Conservation (phyloP, 2,329 filamentous ascomycete species). For the Curvularia sp. region DNA sequence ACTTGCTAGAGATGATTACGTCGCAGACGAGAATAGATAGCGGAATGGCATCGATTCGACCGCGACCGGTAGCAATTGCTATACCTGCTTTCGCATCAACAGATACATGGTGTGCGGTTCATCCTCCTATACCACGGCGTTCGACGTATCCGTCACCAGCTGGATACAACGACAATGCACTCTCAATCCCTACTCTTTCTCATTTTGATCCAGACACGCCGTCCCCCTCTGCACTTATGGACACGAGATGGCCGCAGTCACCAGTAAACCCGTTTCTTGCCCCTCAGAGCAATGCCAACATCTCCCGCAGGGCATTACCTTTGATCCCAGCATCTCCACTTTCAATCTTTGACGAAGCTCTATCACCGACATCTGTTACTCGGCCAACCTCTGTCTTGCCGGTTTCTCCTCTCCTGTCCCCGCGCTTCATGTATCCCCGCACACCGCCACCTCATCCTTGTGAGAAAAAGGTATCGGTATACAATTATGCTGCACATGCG, state of each 20-base stretch:
- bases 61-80: slow-evolving; percentile 23
- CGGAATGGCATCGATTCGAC: slow-evolving; percentile 18
- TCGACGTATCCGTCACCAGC: slow-evolving; percentile 19
- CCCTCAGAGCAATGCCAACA: neutral
- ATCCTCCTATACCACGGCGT: slow-evolving; percentile 24
- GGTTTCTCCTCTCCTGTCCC: slow-evolving; percentile 13
- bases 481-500: slow-evolving; percentile 5
- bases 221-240: slow-evolving; percentile 5
- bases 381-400: slow-evolving; percentile 1
- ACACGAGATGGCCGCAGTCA: slow-evolving; percentile 8
- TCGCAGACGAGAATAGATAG: neutral
- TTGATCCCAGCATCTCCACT: slow-evolving; percentile 28
- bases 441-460: slow-evolving; percentile 16
- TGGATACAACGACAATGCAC: slow-evolving; percentile 1
- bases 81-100: slow-evolving; percentile 14
- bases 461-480: no score
- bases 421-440: slow-evolving; percentile 23
- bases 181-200: slow-evolving; percentile 24
- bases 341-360: slow-evolving; percentile 26
- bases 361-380: slow-evolving; percentile 1
- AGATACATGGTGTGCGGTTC: slow-evolving; percentile 18
- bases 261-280: slow-evolving; percentile 28
- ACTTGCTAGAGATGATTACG: neutral
- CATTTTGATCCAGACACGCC: slow-evolving; percentile 30
- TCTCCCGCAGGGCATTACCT: slow-evolving; percentile 16